phyloP scores from a whole-genome alignment of 305 asterid genomes.

The Fraxinus greggii region DNA sequence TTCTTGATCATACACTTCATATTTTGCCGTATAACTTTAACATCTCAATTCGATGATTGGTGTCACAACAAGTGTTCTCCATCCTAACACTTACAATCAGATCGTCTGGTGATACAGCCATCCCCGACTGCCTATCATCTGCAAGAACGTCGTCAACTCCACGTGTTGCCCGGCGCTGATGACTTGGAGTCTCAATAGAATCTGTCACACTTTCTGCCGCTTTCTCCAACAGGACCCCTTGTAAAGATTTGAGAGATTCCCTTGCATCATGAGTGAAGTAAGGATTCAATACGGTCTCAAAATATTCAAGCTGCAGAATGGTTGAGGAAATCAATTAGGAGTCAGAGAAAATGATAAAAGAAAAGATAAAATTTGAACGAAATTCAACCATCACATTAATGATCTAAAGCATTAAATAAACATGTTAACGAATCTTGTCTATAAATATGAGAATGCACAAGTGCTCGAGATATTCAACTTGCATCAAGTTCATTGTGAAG shows the following conservation, averaged over 20 bases:
- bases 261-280: constrained; percentile 92
- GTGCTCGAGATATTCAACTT: background rate
- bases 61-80: no score
- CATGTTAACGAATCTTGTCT: constrained; percentile 5
- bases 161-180: constrained; percentile 87
- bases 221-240: constrained; percentile 83
- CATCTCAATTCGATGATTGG: no score
- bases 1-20: no score
- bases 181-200: constrained; percentile 81
- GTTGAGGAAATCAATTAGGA: constrained; percentile 29
- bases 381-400: background rate
- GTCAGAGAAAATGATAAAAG: background rate
- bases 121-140: constrained; percentile 79
- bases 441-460: constrained; percentile 10
- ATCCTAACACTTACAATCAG: constrained; percentile 93
- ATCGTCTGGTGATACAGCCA: constrained; percentile 90
- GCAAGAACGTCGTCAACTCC: constrained; percentile 81
- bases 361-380: background rate
- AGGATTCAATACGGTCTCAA: constrained; percentile 92
- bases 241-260: constrained; percentile 87
- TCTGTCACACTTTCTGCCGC: constrained; percentile 80
- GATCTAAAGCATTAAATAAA: background rate
- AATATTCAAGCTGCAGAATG: constrained; percentile 87
- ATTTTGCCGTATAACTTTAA: no score
- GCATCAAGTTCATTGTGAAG: background rate